Base-by-base conservation (phyloP, 75 land plant species). In the Adiantum capillusveneris region DNA sequence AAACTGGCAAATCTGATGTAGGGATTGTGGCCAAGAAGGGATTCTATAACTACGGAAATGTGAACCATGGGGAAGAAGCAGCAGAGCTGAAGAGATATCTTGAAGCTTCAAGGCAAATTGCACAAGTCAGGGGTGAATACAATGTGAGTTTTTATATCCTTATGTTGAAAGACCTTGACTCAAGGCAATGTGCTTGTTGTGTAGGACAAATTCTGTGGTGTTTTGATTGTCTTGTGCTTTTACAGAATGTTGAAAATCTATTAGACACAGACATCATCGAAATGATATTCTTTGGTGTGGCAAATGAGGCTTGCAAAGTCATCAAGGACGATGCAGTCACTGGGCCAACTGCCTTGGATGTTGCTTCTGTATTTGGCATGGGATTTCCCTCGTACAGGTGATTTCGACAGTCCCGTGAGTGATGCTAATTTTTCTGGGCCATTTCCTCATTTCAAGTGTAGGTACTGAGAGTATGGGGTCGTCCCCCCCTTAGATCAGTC, bases 341-440 rank as follows among this genome's bases (percentile, higher is more conserved):
- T n/a, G 30, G 52, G 21, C 43, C 67, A 29, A 31, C 68, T n/a
- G 68, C 64, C 11, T 56, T 66, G 39, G 68, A 66, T 46, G 44
- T 66, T 66, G 70, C 70, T 29, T 68, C 70, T 29, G 28, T 71
- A 24, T 53, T 72, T 26, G 76, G 69, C 30, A 66, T 78, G 71
- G 73, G 71, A 16, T 81, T 78, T 31, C 77, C 78, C 13, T 25
- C 69, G 20, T 79, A 78, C 55, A 67, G 82, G 83, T 75, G 17
- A 11, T 22, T 52, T 19, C 31, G n/a, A n/a, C 1, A 50, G n/a
- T n/a, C n/a, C n/a, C n/a, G n/a, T n/a, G n/a, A n/a, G n/a, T n/a
- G n/a, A n/a, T n/a, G n/a, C n/a, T n/a, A n/a, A n/a, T n/a, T n/a
- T n/a, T n/a, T n/a, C n/a, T n/a, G n/a, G n/a, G n/a, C n/a, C n/a